Evolutionary conservation across 805 yeast genomes (phyloP).

Genomic region (Myxozyma mucilagina): DNA sequence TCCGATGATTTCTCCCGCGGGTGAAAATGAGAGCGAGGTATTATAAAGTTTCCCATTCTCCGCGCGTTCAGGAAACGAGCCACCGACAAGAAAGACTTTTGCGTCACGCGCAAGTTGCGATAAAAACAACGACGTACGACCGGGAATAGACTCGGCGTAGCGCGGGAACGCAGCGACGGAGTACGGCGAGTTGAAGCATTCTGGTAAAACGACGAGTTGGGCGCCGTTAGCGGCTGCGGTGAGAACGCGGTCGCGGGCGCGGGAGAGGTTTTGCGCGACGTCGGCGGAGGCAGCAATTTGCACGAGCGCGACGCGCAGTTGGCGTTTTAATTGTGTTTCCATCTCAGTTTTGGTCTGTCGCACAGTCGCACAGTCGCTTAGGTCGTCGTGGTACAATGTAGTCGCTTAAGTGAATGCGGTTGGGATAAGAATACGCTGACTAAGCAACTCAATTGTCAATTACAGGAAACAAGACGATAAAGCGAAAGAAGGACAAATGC

Average conservation of each 20-base stretch:
- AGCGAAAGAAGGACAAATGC: too few species aligned
- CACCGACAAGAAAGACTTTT: slow-evolving; percentile 73
- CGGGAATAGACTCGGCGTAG: slow-evolving; percentile 88
- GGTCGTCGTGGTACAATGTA: too few species aligned
- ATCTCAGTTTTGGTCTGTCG: not conserved
- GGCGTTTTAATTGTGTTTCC: slow-evolving; percentile 10
- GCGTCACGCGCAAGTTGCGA: slow-evolving; percentile 65
- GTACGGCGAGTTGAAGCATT: slow-evolving; percentile 95
- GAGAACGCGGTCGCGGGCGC: slow-evolving; percentile 62
- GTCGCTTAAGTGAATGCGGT: too few species aligned
- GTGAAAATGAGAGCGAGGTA: slow-evolving; percentile 71
- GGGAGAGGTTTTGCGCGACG: slow-evolving; percentile 71
- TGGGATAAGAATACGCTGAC: too few species aligned
- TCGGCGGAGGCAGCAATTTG: slow-evolving; percentile 82
- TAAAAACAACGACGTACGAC: slow-evolving; percentile 61
- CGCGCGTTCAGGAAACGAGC: slow-evolving; percentile 83
- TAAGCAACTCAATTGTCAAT: too few species aligned
- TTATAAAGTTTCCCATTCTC: slow-evolving; percentile 62
- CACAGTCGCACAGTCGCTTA: too few species aligned
- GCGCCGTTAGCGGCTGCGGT: slow-evolving; percentile 67
- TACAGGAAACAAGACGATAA: too few species aligned
- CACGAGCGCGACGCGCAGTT: slow-evolving; percentile 60
- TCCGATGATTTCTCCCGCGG: slow-evolving; percentile 73
- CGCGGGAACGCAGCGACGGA: slow-evolving; percentile 81
- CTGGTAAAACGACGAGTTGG: slow-evolving; percentile 84